phyloP scores from a whole-genome alignment of 2,329 filamentous ascomycete species.

The Claviceps fusiformis region DNA sequence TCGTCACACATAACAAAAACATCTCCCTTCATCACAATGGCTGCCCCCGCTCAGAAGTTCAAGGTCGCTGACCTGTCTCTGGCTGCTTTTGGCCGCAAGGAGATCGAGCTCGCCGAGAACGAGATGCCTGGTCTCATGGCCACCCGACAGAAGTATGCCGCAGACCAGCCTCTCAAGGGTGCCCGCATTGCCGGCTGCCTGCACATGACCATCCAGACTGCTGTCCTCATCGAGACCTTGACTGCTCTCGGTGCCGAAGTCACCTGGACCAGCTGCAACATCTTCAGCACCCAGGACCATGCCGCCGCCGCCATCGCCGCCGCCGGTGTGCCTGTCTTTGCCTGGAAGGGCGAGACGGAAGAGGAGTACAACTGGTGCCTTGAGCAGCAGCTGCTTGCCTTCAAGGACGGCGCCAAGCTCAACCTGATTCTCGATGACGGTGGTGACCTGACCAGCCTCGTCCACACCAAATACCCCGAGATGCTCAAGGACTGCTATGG shows the following conservation, averaged over 20 bases:
- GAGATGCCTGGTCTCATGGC: constrained; percentile 98
- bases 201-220: constrained; percentile 99
- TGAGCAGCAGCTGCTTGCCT: constrained; percentile 92
- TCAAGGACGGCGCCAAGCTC: constrained; percentile 92
- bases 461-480: constrained; percentile 97
- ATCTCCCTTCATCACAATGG: constrained; percentile 30
- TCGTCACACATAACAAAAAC: constrained; percentile 5
- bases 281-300: constrained; percentile 98
- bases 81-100: constrained; percentile 95
- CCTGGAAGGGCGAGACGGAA: constrained; percentile 84
- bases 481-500: constrained; percentile 97
- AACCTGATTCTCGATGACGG: constrained; percentile 99
- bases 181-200: constrained; percentile 95
- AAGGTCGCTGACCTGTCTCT: constrained; percentile 98
- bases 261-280: constrained; percentile 99
- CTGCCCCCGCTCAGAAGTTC: constrained; percentile 81
- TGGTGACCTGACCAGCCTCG: constrained; percentile 89
- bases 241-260: constrained; percentile 90
- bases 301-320: constrained; percentile 95
- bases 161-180: constrained; percentile 85
- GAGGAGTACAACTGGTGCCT: constrained; percentile 99
- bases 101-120: constrained; percentile 95
- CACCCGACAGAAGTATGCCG: constrained; percentile 81
- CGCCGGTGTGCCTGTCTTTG: constrained; percentile 72
- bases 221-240: constrained; percentile 97